Base-by-base conservation (phyloP, 78 protist genomes). In the Dictyostelium citrinum region DNA sequence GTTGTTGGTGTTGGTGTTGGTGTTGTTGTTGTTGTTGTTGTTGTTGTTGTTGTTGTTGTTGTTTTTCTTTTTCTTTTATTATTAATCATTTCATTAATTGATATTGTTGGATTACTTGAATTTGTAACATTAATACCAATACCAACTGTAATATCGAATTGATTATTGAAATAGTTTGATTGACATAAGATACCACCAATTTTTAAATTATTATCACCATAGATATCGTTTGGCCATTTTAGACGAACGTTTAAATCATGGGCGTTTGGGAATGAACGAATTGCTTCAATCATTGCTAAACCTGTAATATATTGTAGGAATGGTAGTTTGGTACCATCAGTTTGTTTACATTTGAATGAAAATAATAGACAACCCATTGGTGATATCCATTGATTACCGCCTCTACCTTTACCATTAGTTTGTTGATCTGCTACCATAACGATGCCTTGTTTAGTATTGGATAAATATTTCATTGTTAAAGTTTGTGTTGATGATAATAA, bases 201-300 rank as follows among this genome's bases (percentile, higher is more conserved):
- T 60, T 90, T 90, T 20, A 80, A 16, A 22, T 41, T 41, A 27
- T 45, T 41, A 5, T 39, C 22, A 20, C 55, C 70, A 27, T 90
- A 90, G 41, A 90, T 71, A 45, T 90, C 95, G 41, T 90, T 90
- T 35, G 95, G 95, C 95, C 95, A 90, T 64, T 90, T 90, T 31
- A 90, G 11, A 20, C 74, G 46, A 22, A 80, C 39, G 7, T 49
- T 33, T 16, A 49, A 24, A 20, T 80, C 72, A 31, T 29, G 27
- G 2, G 83, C 67, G 5, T 35, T 81, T 4, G 85, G 85, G 2
- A 64, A 29, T 9, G 61, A 45, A 20, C 49, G 72, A 20, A 90
- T 29, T 5, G 95, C 95, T n/a, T 64, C 49, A 22, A 90, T 37
- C 68, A 90, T 41, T n/a, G 95, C 95, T 1, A 90, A 10, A 8